phyloP scores from a whole-genome alignment of 208 protist genomes.

The Trypanosoma theileri region DNA sequence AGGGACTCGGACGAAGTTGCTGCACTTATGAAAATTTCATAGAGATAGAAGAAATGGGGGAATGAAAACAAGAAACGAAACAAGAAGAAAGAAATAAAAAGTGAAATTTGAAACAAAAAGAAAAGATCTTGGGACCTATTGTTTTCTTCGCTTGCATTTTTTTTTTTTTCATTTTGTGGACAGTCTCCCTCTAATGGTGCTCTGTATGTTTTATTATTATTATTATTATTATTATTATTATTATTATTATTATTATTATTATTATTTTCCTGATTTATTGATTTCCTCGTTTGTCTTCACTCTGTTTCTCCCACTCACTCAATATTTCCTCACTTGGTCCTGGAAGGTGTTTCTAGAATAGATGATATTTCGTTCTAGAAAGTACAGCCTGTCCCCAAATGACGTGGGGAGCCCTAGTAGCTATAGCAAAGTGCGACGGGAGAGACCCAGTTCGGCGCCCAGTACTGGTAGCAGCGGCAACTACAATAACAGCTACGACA shows the following conservation, averaged over 20 bases:
- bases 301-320: background rate
- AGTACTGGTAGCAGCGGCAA: slow-evolving; percentile 16
- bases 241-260: background rate
- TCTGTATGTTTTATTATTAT: background rate
- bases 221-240: slow-evolving; percentile 1
- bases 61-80: background rate
- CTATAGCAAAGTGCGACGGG: background rate
- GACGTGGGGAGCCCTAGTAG: background rate
- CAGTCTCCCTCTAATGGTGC: too few species aligned
- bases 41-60: slow-evolving; percentile 6
- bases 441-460: slow-evolving; percentile 41
- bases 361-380: slow-evolving; percentile 47
- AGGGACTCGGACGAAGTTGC: slow-evolving; percentile 25
- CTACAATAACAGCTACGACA: slow-evolving; percentile 11
- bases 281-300: background rate
- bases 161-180: too few species aligned
- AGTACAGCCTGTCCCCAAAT: slow-evolving; percentile 7
- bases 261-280: background rate
- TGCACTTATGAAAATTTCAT: slow-evolving; percentile 22
- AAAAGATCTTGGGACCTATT: background rate
- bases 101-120: background rate
- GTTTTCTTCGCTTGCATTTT: background rate
- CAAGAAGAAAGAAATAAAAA: background rate
- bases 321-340: background rate
- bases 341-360: background rate